Conservation (phyloP, 2,329 filamentous ascomycete genomes). For the Cladosporium halotolerans region DNA sequence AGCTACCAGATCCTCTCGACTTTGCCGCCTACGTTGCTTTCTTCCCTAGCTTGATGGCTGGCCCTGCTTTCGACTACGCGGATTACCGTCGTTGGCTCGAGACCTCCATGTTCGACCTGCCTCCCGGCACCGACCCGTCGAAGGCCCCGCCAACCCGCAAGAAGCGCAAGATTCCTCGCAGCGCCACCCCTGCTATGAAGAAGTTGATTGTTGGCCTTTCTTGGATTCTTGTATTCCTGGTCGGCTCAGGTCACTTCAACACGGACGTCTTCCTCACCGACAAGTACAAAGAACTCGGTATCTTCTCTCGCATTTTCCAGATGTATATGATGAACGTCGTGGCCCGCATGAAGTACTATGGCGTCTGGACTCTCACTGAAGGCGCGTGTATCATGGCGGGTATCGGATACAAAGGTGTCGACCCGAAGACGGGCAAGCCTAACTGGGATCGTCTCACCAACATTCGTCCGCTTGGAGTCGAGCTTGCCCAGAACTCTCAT, state of each 20-base stretch:
- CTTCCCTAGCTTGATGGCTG: slow-evolving; percentile 84
- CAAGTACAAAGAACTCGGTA: slow-evolving; percentile 59
- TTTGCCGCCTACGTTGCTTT: slow-evolving; percentile 89
- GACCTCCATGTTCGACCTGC: slow-evolving; percentile 87
- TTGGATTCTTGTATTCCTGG: slow-evolving; percentile 75
- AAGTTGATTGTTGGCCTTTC: slow-evolving; percentile 67
- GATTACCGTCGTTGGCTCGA: slow-evolving; percentile 92
- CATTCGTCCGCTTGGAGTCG: slow-evolving; percentile 77
- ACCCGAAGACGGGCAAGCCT: slow-evolving; percentile 75
- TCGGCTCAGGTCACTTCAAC: slow-evolving; percentile 63
- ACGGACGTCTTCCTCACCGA: slow-evolving; percentile 58
- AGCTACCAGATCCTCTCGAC: slow-evolving; percentile 71
- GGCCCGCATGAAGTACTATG: slow-evolving; percentile 88
- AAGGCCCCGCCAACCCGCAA: slow-evolving; percentile 82
- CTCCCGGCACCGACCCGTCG: slow-evolving; percentile 70
- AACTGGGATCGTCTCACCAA: slow-evolving; percentile 89
- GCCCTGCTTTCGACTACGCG: slow-evolving; percentile 88
- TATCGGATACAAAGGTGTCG: slow-evolving; percentile 88
- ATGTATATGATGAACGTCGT: slow-evolving; percentile 80
- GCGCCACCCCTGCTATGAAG: slow-evolving; percentile 72
- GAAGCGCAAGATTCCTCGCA: slow-evolving; percentile 87
- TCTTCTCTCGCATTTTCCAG: slow-evolving; percentile 68
- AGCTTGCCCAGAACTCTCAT: slow-evolving; percentile 87
- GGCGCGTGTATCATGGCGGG: slow-evolving; percentile 91
- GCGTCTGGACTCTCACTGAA: slow-evolving; percentile 88